Base-by-base conservation (phyloP, 495 filamentous ascomycete species). In the Hypomontagnella monticulosa region DNA sequence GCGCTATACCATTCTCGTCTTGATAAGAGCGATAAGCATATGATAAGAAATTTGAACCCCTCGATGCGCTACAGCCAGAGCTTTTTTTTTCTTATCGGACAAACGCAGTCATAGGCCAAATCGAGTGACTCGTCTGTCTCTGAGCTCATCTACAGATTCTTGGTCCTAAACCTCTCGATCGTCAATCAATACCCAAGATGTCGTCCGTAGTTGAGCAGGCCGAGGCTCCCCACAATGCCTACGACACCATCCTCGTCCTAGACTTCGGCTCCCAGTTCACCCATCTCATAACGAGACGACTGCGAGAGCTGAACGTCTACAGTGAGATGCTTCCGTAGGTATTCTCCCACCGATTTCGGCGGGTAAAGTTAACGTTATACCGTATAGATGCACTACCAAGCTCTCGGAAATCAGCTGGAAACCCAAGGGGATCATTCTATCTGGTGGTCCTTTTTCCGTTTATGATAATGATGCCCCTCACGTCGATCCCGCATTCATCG, bases 251-350 rank as follows among this genome's bases (percentile, higher is more conserved):
- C 65, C 77, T 90, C 57, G 81, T 86, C 53, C 79, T 90, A 57
- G 87, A 90, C 73, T 89, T 89, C 67, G 88, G 88, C 66, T 63
- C 80, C 80, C 87, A 89, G 75, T 90, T 86, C 51, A 85, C 84
- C 3, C 91, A 93, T 69, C 82, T 95, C 12, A 94, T 95, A 71
- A 87, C 85, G 2, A 83, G 92, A 32, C 87, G 91, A 44, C 83
- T 96, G 11, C 83, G 92, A 66, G 87, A 89, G 42, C 83, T 97
- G 78, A 89, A 91, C 81, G 84, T 98, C 74, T 97, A 90, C 82
- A 86, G 86, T 38, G 94, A 98, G 80, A 90, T 97, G 88, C 86
- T 97, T 43, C 93, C 93, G 48, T 60, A 44, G 3, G 57, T 51
- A 4, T 33, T n/a, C 8, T 14, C 15, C 16, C 20, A 20, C 36